A percentile compares a stretch with the other conserved stretches of the same genome.
Evolutionary conservation across 2,329 filamentous ascomycete species (phyloP).

Genomic region (Aciculosporium take): DNA sequence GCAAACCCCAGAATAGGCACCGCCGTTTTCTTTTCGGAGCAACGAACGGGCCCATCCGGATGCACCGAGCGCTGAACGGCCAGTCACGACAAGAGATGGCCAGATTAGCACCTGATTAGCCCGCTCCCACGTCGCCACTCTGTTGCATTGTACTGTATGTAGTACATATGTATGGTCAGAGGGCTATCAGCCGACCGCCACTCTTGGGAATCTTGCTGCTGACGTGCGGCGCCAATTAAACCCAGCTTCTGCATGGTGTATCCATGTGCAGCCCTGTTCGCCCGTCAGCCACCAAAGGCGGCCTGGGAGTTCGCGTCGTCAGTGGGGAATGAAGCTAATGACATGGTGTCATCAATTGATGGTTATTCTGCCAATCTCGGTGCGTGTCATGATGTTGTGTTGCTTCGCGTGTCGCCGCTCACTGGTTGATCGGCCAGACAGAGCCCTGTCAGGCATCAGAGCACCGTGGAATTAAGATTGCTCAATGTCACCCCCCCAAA

Average conservation of each 20-base stretch:
- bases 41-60: not conserved
- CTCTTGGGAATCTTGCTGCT: not conserved
- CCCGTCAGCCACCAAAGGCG: too few species aligned
- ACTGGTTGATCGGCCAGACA: not conserved
- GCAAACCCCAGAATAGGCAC: too few species aligned
- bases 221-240: not conserved
- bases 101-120: not conserved
- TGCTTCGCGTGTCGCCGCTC: not conserved
- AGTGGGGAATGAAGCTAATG: not conserved
- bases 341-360: not conserved
- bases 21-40: not conserved
- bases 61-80: not conserved
- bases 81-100: not conserved
- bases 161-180: too few species aligned
- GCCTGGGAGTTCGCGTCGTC: too few species aligned
- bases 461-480: not conserved
- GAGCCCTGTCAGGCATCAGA: not conserved
- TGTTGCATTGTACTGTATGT: not conserved
- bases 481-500: not conserved
- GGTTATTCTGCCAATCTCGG: not conserved
- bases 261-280: too few species aligned
- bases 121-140: not conserved
- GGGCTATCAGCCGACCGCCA: not conserved
- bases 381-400: not conserved
- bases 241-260: not conserved